Evolutionary conservation across 1,139 yeast genomes (phyloP), one percentile per base, ranked within the genome.

Genomic region (Yamadazyma diospyri): DNA sequence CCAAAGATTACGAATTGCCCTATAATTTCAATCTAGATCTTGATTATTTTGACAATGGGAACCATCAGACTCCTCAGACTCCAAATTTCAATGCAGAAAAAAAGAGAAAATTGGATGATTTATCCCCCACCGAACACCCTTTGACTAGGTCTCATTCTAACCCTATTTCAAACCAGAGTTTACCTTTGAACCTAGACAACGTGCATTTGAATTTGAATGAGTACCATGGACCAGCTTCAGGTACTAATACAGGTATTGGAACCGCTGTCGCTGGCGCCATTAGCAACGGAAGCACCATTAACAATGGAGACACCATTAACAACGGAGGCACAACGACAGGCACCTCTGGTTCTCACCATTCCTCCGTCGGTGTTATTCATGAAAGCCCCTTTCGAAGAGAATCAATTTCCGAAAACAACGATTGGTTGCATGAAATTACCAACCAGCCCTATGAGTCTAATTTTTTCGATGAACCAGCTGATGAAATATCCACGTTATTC

Each of bases 341-440:
- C n/a, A 18, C 6, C 20, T 9, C 20, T 6, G 20, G 20, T 6
- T 18, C 20, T 6, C 28, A 33, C 21, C 30, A 27, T 20, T 27
- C 32, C n/a, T 31, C 37, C 21, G 27, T 23, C 20, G 32, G 30
- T 8, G 24, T 20, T 5, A 14, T 20, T 23, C 33, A 13, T 26
- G 22, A 23, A 23, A 13, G 17, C 15, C 17, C 27, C 15, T 27
- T 24, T 16, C 43, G 32, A 15, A 19, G 38, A 23, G 46, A 41
- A 4, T 34, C 39, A 2, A 36, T 41, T 4, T 39, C 47, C 3
- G 47, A 42, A 13, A 57, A 61, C 35, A 70, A 75, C 42, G 78
- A 81, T 52, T 76, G 94, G 94, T 50, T 86, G 33, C 68, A 76
- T 39, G 81, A 79, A 57, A 77, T 81, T 41, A 76, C 79, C 33